Conservation (phyloP, 75 land plant genomes). For the Larix kaempferi region DNA sequence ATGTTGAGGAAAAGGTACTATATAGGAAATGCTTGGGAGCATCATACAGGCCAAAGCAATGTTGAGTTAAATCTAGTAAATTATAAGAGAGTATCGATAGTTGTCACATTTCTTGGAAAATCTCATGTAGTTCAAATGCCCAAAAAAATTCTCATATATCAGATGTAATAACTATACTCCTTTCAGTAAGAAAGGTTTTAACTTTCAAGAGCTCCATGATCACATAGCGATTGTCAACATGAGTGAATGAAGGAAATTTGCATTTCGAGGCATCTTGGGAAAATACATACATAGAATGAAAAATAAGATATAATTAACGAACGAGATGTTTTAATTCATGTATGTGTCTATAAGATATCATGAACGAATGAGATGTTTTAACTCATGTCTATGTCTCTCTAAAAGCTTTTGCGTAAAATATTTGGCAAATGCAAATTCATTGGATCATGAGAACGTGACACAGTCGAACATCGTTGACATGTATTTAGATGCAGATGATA, state of each 20-base stretch:
- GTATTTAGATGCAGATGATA: no score
- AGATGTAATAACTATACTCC: neutral
- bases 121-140: neutral
- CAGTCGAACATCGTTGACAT: neutral
- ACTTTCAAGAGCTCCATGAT: neutral
- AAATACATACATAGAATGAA: no score
- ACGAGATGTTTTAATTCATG: neutral
- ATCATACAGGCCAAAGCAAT: neutral
- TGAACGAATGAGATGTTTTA: no score
- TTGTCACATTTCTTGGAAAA: neutral
- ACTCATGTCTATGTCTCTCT: neutral
- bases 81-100: neutral
- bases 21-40: neutral
- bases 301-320: neutral
- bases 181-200: neutral
- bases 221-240: neutral
- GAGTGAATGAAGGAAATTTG: neutral
- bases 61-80: neutral
- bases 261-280: neutral
- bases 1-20: neutral
- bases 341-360: neutral
- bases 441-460: neutral
- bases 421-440: no score
- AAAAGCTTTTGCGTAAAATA: neutral
- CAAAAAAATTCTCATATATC: neutral